phyloP scores from a whole-genome alignment of 257 asterid genomes.

The Solanum rostratum region DNA sequence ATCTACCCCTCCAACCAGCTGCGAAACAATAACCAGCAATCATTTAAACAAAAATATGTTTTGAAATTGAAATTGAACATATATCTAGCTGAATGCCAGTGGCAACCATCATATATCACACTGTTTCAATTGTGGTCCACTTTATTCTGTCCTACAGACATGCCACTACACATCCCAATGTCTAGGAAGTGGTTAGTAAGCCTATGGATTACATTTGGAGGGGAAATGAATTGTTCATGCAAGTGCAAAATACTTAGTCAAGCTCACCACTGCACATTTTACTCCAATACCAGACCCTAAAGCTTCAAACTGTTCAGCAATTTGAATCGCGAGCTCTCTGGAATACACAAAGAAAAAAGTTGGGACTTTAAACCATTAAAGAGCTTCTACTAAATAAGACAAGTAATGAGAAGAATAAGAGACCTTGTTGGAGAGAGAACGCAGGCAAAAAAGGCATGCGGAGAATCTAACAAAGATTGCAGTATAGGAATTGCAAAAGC shows the following conservation, averaged over 20 bases:
- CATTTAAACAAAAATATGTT: background rate
- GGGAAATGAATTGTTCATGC: background rate
- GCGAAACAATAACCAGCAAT: slow-evolving; percentile 7
- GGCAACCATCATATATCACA: background rate
- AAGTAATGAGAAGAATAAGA: background rate
- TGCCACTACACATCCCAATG: background rate
- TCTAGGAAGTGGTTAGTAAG: background rate
- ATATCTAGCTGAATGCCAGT: background rate
- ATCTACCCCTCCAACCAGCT: slow-evolving; percentile 90
- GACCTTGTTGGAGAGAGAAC: slow-evolving; percentile 75
- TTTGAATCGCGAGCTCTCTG: slow-evolving; percentile 84
- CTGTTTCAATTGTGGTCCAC: background rate
- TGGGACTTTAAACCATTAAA: background rate
- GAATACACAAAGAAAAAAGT: background rate
- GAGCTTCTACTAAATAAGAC: background rate
- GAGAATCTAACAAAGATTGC: slow-evolving; percentile 57
- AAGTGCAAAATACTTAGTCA: background rate
- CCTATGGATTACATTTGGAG: background rate
- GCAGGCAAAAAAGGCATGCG: slow-evolving; percentile 84
- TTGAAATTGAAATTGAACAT: no score
- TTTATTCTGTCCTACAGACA: background rate
- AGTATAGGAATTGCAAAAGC: slow-evolving; percentile 89
- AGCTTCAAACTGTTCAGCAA: slow-evolving; percentile 83
- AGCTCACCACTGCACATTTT: slow-evolving; percentile 58
- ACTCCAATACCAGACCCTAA: slow-evolving; percentile 78